Base-by-base conservation (phyloP, 2,329 filamentous ascomycete genomes). In the Chaetoscypha palmicola region DNA sequence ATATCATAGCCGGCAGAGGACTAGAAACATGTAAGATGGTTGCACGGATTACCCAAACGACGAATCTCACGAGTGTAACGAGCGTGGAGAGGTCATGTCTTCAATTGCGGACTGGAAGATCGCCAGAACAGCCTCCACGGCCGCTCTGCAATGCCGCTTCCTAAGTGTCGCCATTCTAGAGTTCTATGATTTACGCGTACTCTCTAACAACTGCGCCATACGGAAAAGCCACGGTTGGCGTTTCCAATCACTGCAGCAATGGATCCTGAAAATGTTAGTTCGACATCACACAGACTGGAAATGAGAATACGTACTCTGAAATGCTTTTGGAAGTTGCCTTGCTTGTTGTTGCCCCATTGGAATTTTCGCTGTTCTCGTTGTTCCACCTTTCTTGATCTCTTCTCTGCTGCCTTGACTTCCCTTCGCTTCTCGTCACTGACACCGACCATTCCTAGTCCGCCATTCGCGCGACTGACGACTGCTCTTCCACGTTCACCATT, bases 341-440 rank as follows among this genome's bases (percentile, higher is more conserved):
- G 76, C 69, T 78, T 83, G 59, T 91, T 82, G 58, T 88, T 74
- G 23, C 76, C 75, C 67, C 80, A 84, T 50, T 85, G 75, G 55
- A 81, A 81, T 50, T 73, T 73, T 58, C 76, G 79, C 51, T 74
- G 69, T 21, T 76, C 72, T 40, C 77, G 71, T 51, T 82, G 72
- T 54, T 81, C 79, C 45, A 76, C 69, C 59, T 80, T 84, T 48
- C 77, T 72, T 45, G 81, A 79, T 57, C 82, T 77, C 65, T 83
- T 79, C 65, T 91, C 85, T 7, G 76, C 72, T 36, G 74, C 75
- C 17, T 70, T 66, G 14, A 86, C 78, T 51, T 81, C 77, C 40
- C 74, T 74, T 68, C 82, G 91, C 71, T 86, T 86, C 46, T 76
- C 71, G n/a, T 83, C 82, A 4, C 77, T 80, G 5, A 87, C 85